Evolutionary conservation across 495 filamentous ascomycete species (phyloP), one percentile per base, ranked within the genome.

Genomic region (Tuber borchii): DNA sequence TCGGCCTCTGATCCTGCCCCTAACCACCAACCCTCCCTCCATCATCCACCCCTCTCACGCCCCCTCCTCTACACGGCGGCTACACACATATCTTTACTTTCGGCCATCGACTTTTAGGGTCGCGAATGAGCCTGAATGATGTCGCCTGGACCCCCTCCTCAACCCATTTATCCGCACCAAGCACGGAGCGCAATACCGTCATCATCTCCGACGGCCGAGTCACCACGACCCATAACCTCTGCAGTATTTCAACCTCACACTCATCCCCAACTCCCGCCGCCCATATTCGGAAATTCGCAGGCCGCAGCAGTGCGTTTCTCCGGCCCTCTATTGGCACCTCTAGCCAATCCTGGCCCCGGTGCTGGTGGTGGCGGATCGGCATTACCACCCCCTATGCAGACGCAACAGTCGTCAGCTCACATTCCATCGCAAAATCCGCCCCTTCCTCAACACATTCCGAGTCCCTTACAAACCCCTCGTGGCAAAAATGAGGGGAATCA

Each of bases 141-240:
- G 81, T 83, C 81, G 81, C 81, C 81, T 77, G 75, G 81, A 82
- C 81, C 81, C 81, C 81, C 81, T 77, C 81, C 81, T 73, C 76
- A 76, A 44, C 76, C 73, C 78, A 82, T 82, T 74, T 82, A 83
- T 77, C 77, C 81, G 26, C 26, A 65, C 56, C 56, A 65, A 31
- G 56, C 56, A 80, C 80, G 78, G 73, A 75, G 73, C 73, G 45
- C 76, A 76, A 69, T 81, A 69, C 74, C 77, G 74, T 82, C 80
- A 75, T 73, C 77, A n/a, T 77, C 80, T 44, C 73, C 80, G 70
- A 82, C 82, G 77, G 71, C 78, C 39, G 80, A 82, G 51, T 82
- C 81, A 17, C 81, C 78, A 72, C 80, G 75, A 56, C 77, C 80
- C 69, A 73, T 82, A 69, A 69, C 70, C 70, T 73, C 75, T 22